Base-by-base conservation (phyloP, 768 basidiomycete species). In the Lactarius psammicola region DNA sequence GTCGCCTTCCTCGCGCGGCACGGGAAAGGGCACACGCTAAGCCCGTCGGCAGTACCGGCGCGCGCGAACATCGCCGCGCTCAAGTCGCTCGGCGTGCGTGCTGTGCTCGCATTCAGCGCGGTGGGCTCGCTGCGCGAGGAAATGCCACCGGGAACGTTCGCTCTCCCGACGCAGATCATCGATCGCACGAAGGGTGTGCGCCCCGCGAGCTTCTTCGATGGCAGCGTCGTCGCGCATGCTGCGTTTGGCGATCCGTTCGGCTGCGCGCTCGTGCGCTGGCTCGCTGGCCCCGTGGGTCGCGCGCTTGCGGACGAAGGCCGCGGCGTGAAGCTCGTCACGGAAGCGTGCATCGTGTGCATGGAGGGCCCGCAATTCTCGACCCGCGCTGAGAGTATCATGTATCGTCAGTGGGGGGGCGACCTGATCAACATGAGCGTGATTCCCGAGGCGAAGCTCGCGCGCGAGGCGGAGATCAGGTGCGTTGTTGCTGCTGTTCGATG, bases 341-440 rank as follows among this genome's bases (percentile, higher is more conserved):
- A 85, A 33, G 94, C 89, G 81, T 89, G 87, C 23, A 85, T 98
- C 64, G 89, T 98, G 56, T 95, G 93, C 74, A 98, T 98, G 94
- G 95, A 98, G 74, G 95, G 95, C 57, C 92, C 92, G 36, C 94
- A 95, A 77, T 99, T 99, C 81, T 96, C 94, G 62, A 99, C 96
- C n/a, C 80, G 96, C 42, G 96, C 96, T 20, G 96, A 99, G 83
- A 95, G 92, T 72, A 72, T 84, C 72, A 94, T 97, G 95, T 97
- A 98, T 76, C 83, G 94, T 26, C 81, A 83, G 56, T 95, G 92
- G 90, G 96, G 96, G 10, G 92, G 87, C 7, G 93, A 96, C 75
- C 78, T 96, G 73, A 95, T 96, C 78, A 95, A 98, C 76, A 99
- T 99, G 96, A 96, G 92, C 65, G 92, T 92, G 46, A 79, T 98